Evolutionary conservation across 768 basidiomycete genomes (phyloP).

Genomic region (Russula abietina): DNA sequence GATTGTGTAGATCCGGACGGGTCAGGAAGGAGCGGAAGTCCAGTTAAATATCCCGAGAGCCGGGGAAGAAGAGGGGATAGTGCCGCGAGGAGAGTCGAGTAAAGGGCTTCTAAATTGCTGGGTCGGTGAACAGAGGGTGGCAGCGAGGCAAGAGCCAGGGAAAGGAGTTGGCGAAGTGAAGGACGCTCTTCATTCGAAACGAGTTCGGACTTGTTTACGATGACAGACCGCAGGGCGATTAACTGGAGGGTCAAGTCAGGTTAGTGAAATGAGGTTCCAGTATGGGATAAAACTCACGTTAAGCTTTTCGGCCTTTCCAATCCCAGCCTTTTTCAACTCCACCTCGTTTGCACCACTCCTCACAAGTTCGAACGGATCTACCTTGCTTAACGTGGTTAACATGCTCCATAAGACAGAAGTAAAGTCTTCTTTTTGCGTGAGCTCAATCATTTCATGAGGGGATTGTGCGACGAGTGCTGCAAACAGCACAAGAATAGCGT

Average conservation of each 20-base stretch:
- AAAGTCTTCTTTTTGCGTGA: slow-evolving; percentile 39
- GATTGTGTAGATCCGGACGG: slow-evolving; percentile 16
- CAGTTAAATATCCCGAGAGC: slow-evolving; percentile 36
- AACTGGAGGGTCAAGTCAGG: slow-evolving; percentile 30
- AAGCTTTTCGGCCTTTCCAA: slow-evolving; percentile 52
- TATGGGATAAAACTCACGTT: slow-evolving; percentile 38
- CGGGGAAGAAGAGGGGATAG: slow-evolving; percentile 38
- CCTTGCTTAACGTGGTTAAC: slow-evolving; percentile 27
- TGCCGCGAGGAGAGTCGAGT: slow-evolving; percentile 34
- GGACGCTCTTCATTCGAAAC: slow-evolving; percentile 43
- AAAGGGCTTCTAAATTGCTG: slow-evolving; percentile 30
- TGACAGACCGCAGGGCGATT: slow-evolving; percentile 32
- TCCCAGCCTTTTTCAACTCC: slow-evolving; percentile 46
- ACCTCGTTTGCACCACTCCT: slow-evolving; percentile 34
- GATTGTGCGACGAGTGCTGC: slow-evolving; percentile 59
- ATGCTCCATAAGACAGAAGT: slow-evolving; percentile 28
- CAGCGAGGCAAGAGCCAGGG: slow-evolving; percentile 44
- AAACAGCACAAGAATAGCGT: slow-evolving; percentile 57
- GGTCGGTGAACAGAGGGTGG: slow-evolving; percentile 40
- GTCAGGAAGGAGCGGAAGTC: slow-evolving; percentile 37
- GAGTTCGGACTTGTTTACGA: slow-evolving; percentile 33
- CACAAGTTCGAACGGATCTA: slow-evolving; percentile 48
- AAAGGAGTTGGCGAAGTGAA: slow-evolving; percentile 42
- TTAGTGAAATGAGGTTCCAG: not conserved
- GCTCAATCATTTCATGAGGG: slow-evolving; percentile 45